Evolutionary conservation across 2,329 filamentous ascomycete genomes (phyloP).

Genomic region (Fusarium sp.): DNA sequence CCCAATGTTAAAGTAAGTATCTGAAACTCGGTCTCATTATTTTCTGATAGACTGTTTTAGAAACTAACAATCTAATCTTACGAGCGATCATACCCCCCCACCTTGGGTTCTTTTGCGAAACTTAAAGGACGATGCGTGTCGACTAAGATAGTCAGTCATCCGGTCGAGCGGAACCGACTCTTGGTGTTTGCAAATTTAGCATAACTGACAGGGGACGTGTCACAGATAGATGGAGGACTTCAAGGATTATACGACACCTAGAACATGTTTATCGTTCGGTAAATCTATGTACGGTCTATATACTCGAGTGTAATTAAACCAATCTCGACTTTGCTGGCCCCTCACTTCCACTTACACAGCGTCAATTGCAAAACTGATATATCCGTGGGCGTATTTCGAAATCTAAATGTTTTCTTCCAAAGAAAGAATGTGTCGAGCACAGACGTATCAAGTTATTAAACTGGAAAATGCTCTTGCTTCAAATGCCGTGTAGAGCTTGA

Average conservation of each 20-base stretch:
- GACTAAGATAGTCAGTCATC: conserved; percentile 4
- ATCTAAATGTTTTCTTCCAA: background rate
- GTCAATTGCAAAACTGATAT: no score
- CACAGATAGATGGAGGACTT: background rate
- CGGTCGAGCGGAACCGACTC: conserved; percentile 30
- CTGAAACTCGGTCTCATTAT: no score
- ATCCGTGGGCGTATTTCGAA: no score
- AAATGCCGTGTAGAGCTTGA: conserved; percentile 40
- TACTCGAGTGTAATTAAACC: no score
- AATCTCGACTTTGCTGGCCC: no score
- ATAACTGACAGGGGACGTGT: conserved; percentile 4
- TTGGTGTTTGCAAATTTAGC: conserved; percentile 1
- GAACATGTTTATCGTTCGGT: background rate
- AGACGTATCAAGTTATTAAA: background rate
- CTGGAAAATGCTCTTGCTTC: conserved; percentile 35
- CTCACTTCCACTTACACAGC: no score
- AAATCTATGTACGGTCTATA: conserved; percentile 5
- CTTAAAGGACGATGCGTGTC: background rate
- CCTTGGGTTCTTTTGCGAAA: no score
- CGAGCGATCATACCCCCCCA: no score
- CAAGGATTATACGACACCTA: background rate
- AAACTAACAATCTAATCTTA: no score
- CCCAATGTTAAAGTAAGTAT: no score
- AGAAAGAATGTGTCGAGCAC: background rate
- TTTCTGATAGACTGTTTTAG: no score